Conservation (phyloP, 306 rosid species). For the Rosa rugosa region DNA sequence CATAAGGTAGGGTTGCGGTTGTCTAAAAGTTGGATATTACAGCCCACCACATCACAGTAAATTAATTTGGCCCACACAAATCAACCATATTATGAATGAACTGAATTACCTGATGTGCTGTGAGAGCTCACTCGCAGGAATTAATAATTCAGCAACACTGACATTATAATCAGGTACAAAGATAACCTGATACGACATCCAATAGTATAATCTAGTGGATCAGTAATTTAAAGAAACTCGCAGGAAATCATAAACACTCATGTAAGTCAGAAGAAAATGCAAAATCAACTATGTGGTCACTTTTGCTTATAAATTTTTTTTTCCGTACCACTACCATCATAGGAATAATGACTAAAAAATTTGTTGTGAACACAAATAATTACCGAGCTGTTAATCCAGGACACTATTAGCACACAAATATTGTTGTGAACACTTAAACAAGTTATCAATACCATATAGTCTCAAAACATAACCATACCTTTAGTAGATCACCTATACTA, state of each 20-base stretch:
- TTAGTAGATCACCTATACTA: constrained; percentile 88
- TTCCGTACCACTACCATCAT: not conserved
- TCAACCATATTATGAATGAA: constrained; percentile 14
- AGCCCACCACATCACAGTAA: not conserved
- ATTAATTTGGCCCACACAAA: not conserved
- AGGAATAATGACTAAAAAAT: not conserved
- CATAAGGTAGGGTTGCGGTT: not conserved
- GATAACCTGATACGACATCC: constrained; percentile 56
- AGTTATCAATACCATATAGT: not conserved
- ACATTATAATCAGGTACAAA: constrained; percentile 97
- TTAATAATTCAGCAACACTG: constrained; percentile 88
- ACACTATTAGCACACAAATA: not conserved
- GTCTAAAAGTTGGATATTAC: not conserved
- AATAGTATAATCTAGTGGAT: not conserved
- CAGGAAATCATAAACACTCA: not conserved
- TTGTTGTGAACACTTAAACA: not conserved
- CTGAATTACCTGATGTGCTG: constrained; percentile 83
- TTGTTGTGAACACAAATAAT: not conserved
- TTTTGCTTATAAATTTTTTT: not conserved
- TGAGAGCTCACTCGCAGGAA: constrained; percentile 97
- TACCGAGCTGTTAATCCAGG: not conserved
- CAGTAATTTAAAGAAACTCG: constrained; percentile 1
- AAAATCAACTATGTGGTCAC: not conserved
- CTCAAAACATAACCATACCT: constrained; percentile 48
- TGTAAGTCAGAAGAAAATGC: not conserved